phyloP scores from a whole-genome alignment of 768 basidiomycete species.

The Crepidotus variabilis region DNA sequence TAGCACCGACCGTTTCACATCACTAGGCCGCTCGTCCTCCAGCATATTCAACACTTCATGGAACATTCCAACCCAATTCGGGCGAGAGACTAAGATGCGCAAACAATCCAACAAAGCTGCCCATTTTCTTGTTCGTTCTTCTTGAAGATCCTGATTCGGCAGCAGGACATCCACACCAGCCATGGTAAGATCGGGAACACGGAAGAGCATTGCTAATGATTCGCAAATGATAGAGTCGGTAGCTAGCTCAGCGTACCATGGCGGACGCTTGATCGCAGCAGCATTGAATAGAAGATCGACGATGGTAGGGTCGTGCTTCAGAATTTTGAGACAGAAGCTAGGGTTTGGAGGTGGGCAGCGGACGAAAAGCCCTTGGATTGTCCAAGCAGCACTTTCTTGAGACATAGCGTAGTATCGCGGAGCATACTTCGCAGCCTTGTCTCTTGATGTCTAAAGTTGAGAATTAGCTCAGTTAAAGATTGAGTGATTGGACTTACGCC shows the following conservation, averaged over 20 bases:
- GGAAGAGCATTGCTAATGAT: conserved; percentile 19
- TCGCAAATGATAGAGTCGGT: conserved; percentile 21
- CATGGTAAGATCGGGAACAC: conserved; percentile 15
- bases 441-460: conserved; percentile 11
- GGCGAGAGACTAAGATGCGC: conserved; percentile 20
- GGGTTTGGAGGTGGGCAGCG: conserved; percentile 13
- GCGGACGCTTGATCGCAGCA: conserved; percentile 18
- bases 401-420: conserved; percentile 24
- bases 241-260: conserved; percentile 24
- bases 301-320: conserved; percentile 19
- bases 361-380: conserved; percentile 15
- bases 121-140: conserved; percentile 16
- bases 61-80: conserved; percentile 23
- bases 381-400: conserved; percentile 21
- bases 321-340: conserved; percentile 11
- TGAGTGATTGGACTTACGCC: conserved; percentile 2
- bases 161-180: conserved; percentile 17
- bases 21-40: conserved; percentile 20
- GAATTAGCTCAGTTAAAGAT: background rate
- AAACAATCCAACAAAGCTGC: conserved; percentile 17
- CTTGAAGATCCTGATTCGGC: conserved; percentile 6
- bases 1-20: conserved; percentile 14
- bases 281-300: conserved; percentile 22
- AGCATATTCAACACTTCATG: conserved; percentile 21
- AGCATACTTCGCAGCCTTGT: conserved; percentile 16